These are phyloP conservation scores for Trichoderma sp. DNA, from an alignment of 2,329 filamentous ascomycete species.

Conservation along the genomic window DNA sequence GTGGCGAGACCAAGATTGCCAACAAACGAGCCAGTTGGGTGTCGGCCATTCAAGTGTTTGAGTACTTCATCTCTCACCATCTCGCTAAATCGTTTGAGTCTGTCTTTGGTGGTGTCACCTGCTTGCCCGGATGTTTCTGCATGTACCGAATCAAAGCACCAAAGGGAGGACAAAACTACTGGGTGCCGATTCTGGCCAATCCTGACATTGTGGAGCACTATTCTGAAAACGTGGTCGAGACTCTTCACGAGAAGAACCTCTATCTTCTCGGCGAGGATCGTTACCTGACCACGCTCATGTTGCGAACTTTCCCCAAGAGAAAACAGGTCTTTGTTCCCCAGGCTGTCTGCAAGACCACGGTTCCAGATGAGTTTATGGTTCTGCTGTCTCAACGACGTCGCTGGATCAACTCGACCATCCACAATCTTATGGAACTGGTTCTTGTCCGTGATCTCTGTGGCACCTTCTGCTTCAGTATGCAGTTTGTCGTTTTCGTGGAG, in stretches of 20 bases:
- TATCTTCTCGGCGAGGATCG: conserved; percentile 91
- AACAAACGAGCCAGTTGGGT: conserved; percentile 97
- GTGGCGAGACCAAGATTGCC: conserved; percentile 98
- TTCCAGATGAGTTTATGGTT: conserved; percentile 89
- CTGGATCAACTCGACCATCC: conserved; percentile 99
- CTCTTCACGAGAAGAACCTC: conserved; percentile 95
- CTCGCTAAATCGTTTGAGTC: conserved; percentile 97
- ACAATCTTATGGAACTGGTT: conserved; percentile 97
- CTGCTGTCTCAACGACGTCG: conserved; percentile 90
- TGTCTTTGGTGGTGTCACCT: conserved; percentile 98
- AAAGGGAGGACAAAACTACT: conserved; percentile 98
- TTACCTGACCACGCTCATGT: conserved; percentile 94
- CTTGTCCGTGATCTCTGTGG: conserved; percentile 95
- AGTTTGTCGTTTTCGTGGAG: conserved; percentile 96
- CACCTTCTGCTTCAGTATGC: conserved; percentile 99
- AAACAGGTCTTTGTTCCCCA: conserved; percentile 99
- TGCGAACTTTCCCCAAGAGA: conserved; percentile 97
- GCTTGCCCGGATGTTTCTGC: conserved; percentile 97
- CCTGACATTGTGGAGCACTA: conserved; percentile 99
- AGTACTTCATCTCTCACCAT: conserved; percentile 99
- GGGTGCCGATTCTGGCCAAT: conserved; percentile 97
- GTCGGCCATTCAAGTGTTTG: conserved; percentile 97
- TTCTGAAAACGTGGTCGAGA: conserved; percentile 98
- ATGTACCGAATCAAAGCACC: conserved; percentile 99
- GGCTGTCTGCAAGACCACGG: conserved; percentile 97